These are phyloP conservation scores for Xanthoceras sorbifolium DNA, from an alignment of 345 rosid genomes.

Conservation along the genomic window DNA sequence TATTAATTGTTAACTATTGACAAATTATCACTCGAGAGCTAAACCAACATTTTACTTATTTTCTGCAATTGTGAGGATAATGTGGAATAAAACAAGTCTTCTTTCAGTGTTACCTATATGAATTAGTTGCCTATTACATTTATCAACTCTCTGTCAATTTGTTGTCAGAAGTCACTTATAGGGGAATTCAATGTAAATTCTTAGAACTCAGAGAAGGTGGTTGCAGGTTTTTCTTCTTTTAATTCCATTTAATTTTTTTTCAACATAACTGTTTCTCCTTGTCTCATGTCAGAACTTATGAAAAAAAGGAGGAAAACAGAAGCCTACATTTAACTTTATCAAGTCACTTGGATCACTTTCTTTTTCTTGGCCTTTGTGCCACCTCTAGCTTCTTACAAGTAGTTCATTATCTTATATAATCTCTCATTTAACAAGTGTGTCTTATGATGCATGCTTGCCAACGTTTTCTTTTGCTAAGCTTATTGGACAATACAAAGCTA, in stretches of 20 bases:
- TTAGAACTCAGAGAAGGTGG: background rate
- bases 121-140: background rate
- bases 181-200: background rate
- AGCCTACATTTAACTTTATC: background rate
- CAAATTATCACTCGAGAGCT: background rate
- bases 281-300: background rate
- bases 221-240: background rate
- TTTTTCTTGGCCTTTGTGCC: background rate
- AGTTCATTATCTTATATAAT: background rate
- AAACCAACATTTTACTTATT: background rate
- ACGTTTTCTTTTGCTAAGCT: background rate
- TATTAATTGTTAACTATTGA: background rate
- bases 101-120: background rate
- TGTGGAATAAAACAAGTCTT: background rate
- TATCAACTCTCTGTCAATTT: background rate
- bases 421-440: background rate
- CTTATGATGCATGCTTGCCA: background rate
- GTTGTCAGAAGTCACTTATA: background rate
- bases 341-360: background rate
- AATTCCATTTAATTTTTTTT: too few relatives aligned
- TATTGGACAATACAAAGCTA: too few relatives aligned
- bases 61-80: background rate
- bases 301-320: background rate
- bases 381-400: background rate
- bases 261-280: background rate